phyloP scores from a whole-genome alignment of 2,329 filamentous ascomycete species.

The Talaromyces verruculosus region DNA sequence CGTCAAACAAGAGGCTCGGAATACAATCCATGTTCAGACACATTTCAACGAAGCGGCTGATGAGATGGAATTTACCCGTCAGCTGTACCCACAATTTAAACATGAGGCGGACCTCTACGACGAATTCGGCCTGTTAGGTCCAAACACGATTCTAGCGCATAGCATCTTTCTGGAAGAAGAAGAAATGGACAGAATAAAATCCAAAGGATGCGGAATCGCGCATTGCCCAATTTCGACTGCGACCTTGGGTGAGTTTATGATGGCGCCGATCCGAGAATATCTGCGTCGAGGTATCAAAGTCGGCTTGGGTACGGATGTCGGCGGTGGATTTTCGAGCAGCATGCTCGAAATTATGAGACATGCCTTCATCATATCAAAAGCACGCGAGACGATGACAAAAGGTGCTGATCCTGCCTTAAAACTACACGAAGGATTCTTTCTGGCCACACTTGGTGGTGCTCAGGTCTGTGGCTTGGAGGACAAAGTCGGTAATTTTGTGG shows the following conservation, averaged over 20 bases:
- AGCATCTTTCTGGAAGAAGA: constrained; percentile 62
- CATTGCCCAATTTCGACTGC: constrained; percentile 67
- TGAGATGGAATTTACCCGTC: constrained; percentile 57
- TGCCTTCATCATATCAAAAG: constrained; percentile 54
- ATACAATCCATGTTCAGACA: constrained; percentile 60
- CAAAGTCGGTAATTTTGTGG: constrained; percentile 57
- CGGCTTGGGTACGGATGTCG: constrained; percentile 65
- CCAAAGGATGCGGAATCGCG: constrained; percentile 58
- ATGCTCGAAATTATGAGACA: constrained; percentile 51
- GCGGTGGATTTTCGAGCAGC: constrained; percentile 61
- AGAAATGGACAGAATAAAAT: constrained; percentile 52
- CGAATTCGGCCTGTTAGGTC: constrained; percentile 55
- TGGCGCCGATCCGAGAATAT: constrained; percentile 59
- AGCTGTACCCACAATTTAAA: constrained; percentile 57
- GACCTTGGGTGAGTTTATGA: constrained; percentile 59
- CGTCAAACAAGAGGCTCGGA: constrained; percentile 44
- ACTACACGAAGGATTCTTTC: constrained; percentile 57
- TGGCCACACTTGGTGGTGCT: constrained; percentile 63
- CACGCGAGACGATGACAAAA: constrained; percentile 34
- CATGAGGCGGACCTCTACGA: constrained; percentile 63
- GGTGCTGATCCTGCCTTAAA: constrained; percentile 49
- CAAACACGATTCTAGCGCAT: constrained; percentile 63
- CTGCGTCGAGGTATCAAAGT: constrained; percentile 61
- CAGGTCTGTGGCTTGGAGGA: constrained; percentile 56
- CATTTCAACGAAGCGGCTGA: constrained; percentile 66